phyloP scores from a whole-genome alignment of 805 yeast species.

The Cyberlindnera misumaiensis region DNA sequence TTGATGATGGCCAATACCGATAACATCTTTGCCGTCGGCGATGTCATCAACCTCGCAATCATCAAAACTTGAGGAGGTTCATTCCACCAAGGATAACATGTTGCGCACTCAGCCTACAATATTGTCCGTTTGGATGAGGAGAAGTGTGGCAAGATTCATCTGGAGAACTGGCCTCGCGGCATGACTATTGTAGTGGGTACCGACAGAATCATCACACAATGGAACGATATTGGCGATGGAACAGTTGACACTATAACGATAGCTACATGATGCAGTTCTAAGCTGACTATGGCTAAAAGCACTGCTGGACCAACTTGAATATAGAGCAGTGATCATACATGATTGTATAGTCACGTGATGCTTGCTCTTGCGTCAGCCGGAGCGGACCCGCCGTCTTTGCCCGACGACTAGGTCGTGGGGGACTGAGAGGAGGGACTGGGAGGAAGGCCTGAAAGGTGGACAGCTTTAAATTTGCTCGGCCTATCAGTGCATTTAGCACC shows the following conservation, averaged over 20 bases:
- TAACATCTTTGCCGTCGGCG: slow-evolving; percentile 33
- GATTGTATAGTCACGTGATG: neutral
- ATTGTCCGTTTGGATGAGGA: slow-evolving; percentile 8
- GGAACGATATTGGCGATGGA: slow-evolving; percentile 23
- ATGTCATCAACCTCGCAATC: slow-evolving; percentile 28
- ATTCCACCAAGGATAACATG: slow-evolving; percentile 18
- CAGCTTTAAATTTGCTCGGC: too few relatives aligned
- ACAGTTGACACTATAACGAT: slow-evolving; percentile 23
- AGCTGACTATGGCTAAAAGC: slow-evolving; percentile 23
- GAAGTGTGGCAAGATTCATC: slow-evolving; percentile 10
- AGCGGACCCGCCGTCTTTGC: too few relatives aligned
- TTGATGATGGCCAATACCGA: slow-evolving; percentile 18
- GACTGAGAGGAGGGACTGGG: too few relatives aligned
- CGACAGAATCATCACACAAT: slow-evolving; percentile 15
- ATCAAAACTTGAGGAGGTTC: slow-evolving; percentile 39
- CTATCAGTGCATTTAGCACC: too few relatives aligned
- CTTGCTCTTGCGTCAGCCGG: too few relatives aligned
- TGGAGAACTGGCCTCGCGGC: slow-evolving; percentile 16
- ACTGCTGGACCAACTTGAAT: slow-evolving; percentile 7
- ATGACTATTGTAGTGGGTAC: slow-evolving; percentile 25
- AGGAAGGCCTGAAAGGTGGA: too few relatives aligned
- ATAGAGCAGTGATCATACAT: slow-evolving; percentile 5
- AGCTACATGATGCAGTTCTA: slow-evolving; percentile 23
- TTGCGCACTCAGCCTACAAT: slow-evolving; percentile 16
- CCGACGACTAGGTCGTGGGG: too few relatives aligned